Evolutionary conservation across 345 rosid species (phyloP).

Genomic region (Cochlearia excelsa): DNA sequence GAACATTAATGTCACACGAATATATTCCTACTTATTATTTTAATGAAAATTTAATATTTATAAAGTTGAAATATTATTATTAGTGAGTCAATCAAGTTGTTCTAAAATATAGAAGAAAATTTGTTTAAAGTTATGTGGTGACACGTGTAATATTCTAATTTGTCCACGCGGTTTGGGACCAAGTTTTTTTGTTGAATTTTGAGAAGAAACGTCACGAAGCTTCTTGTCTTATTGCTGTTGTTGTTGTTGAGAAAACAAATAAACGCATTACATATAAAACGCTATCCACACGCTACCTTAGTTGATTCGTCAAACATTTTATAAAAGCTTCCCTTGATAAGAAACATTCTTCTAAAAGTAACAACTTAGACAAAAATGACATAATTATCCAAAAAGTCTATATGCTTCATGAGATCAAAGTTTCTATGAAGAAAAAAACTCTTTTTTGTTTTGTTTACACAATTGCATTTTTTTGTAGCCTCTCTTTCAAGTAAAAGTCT

Average conservation of each 20-base stretch:
- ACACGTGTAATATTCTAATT: slow-evolving; percentile 11
- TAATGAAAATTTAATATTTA: no score
- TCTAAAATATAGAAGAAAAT: no score
- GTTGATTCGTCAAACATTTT: not conserved
- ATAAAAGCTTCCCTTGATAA: no score
- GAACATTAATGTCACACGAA: slow-evolving; percentile 1
- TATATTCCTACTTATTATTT: not conserved
- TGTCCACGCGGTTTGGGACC: no score
- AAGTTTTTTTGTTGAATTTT: slow-evolving; percentile 10
- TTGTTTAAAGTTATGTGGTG: not conserved
- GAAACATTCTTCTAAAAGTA: no score
- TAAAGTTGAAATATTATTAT: not conserved
- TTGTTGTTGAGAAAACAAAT: no score
- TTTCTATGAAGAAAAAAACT: not conserved
- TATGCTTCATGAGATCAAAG: slow-evolving; percentile 16
- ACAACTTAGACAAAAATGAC: no score
- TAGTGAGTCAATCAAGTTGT: not conserved
- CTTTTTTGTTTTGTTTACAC: slow-evolving; percentile 7
- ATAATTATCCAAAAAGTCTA: slow-evolving; percentile 7
- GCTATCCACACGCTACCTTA: not conserved
- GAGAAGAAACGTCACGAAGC: slow-evolving; percentile 9
- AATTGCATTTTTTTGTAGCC: slow-evolving; percentile 24
- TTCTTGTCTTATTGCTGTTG: slow-evolving; percentile 12
- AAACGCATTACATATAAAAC: not conserved
- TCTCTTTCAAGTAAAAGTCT: slow-evolving; percentile 22